A percentile compares a stretch with the other conserved stretches of the same genome.
Evolutionary conservation across 2,329 filamentous ascomycete species (phyloP).

Genomic region (Scytalidium sp.): DNA sequence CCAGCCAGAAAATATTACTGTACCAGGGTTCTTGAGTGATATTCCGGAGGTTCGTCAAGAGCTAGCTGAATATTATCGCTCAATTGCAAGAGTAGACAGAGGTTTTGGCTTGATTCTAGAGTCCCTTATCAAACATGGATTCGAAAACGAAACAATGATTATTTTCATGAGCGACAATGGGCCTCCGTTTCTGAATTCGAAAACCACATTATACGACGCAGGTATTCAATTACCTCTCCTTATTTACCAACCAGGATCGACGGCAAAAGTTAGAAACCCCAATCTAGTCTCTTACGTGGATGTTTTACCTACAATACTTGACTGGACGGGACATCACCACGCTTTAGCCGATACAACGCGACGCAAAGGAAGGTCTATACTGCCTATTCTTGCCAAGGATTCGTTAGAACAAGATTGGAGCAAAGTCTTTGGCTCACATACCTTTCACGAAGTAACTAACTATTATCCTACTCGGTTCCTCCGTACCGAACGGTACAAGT

Average conservation of each 20-base stretch:
- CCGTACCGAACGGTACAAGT: constrained; percentile 40
- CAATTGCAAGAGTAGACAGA: constrained; percentile 29
- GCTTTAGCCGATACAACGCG: constrained; percentile 33
- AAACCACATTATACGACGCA: constrained; percentile 39
- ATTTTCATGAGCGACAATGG: constrained; percentile 40
- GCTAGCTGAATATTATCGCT: constrained; percentile 9
- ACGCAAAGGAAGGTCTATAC: too few species aligned
- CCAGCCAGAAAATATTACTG: constrained; percentile 19
- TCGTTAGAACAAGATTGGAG: constrained; percentile 13
- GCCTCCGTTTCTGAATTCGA: constrained; percentile 39
- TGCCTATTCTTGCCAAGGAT: constrained; percentile 33
- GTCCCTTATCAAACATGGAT: constrained; percentile 21
- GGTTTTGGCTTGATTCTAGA: constrained; percentile 33
- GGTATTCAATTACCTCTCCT: constrained; percentile 35
- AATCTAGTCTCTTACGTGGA: constrained; percentile 38
- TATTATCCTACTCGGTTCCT: constrained; percentile 49
- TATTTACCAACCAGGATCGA: constrained; percentile 26
- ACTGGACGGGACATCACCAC: constrained; percentile 23
- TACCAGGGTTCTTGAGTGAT: constrained; percentile 19
- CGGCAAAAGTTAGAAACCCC: constrained; percentile 23
- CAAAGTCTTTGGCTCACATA: constrained; percentile 47
- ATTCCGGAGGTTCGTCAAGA: constrained; percentile 2
- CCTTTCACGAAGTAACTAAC: constrained; percentile 47
- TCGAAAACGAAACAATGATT: constrained; percentile 31
- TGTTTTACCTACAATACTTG: constrained; percentile 35